A percentile compares a stretch with the other conserved stretches of the same genome.
Conservation (phyloP, 1,139 yeast species). For the Scheffersomyces stambukii region DNA sequence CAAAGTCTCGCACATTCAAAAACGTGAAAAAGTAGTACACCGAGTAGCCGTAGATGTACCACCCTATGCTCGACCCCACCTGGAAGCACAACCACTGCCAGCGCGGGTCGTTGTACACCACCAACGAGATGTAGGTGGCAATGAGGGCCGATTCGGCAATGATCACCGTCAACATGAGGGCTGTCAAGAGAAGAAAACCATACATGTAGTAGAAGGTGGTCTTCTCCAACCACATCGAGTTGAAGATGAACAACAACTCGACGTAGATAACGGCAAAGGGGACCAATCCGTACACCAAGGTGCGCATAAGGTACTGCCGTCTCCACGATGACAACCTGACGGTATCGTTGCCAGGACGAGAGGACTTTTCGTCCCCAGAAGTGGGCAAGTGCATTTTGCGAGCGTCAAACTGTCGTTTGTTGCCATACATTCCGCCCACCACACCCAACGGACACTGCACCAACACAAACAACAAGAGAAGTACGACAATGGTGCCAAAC, state of each 20-base stretch:
- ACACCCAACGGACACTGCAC: slow-evolving; percentile 72
- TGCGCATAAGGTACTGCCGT: slow-evolving; percentile 10
- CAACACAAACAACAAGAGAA: slow-evolving; percentile 54
- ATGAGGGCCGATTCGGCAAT: slow-evolving; percentile 73
- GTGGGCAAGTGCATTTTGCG: background rate
- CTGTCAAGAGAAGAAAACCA: slow-evolving; percentile 68
- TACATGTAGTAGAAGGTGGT: slow-evolving; percentile 76
- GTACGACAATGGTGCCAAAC: slow-evolving; percentile 62
- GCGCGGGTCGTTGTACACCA: slow-evolving; percentile 53
- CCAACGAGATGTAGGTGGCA: slow-evolving; percentile 60
- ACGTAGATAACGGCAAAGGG: slow-evolving; percentile 83
- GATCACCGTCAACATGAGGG: slow-evolving; percentile 52
- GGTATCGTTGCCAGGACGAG: background rate
- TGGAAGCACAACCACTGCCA: slow-evolving; percentile 88
- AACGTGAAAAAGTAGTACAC: slow-evolving; percentile 58
- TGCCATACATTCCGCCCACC: slow-evolving; percentile 65
- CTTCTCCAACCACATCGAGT: slow-evolving; percentile 77
- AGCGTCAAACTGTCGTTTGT: slow-evolving; percentile 25
- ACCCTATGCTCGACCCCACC: slow-evolving; percentile 67
- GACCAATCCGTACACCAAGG: slow-evolving; percentile 54
- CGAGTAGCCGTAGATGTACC: slow-evolving; percentile 68
- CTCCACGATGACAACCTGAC: background rate
- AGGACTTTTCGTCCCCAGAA: too few species aligned
- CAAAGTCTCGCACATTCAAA: slow-evolving; percentile 59
- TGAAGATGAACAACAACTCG: slow-evolving; percentile 69